Conservation (phyloP, 306 rosid genomes). For the Inga oerstediana region DNA sequence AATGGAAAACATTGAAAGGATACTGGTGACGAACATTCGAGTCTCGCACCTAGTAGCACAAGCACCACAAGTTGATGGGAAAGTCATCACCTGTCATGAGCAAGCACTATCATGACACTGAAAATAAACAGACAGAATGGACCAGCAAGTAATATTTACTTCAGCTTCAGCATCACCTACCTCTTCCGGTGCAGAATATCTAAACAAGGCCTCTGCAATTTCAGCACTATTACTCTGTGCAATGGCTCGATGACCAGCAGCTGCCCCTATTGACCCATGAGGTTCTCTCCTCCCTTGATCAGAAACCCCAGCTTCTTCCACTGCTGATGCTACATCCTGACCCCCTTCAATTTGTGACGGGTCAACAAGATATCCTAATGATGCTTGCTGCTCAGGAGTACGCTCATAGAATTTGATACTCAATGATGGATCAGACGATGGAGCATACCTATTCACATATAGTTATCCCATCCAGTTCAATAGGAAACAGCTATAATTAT, state of each 20-base stretch:
- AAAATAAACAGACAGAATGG: constrained; percentile 13
- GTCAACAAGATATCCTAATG: constrained; percentile 71
- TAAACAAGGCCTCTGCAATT: constrained; percentile 84
- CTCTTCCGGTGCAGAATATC: constrained; percentile 95
- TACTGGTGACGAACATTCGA: constrained; percentile 94
- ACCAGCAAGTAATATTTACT: neutral
- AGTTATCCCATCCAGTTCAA: constrained; percentile 7
- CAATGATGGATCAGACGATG: constrained; percentile 77
- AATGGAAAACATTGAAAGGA: constrained; percentile 48
- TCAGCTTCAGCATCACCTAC: constrained; percentile 42
- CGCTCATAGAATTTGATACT: constrained; percentile 85
- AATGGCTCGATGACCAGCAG: constrained; percentile 87
- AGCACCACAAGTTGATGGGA: constrained; percentile 91
- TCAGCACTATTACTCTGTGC: constrained; percentile 88
- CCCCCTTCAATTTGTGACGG: constrained; percentile 50
- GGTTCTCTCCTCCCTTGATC: constrained; percentile 59
- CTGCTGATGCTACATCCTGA: constrained; percentile 40
- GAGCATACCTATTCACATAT: constrained; percentile 68
- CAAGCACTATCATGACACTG: constrained; percentile 20
- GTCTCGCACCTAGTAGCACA: constrained; percentile 80
- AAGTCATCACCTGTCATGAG: constrained; percentile 88
- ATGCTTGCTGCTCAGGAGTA: constrained; percentile 85
- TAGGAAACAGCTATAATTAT: constrained; percentile 21
- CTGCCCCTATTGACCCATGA: constrained; percentile 85
- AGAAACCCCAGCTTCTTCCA: constrained; percentile 42